phyloP scores from a whole-genome alignment of 2,329 filamentous ascomycete species.

The Diaporthe eres region DNA sequence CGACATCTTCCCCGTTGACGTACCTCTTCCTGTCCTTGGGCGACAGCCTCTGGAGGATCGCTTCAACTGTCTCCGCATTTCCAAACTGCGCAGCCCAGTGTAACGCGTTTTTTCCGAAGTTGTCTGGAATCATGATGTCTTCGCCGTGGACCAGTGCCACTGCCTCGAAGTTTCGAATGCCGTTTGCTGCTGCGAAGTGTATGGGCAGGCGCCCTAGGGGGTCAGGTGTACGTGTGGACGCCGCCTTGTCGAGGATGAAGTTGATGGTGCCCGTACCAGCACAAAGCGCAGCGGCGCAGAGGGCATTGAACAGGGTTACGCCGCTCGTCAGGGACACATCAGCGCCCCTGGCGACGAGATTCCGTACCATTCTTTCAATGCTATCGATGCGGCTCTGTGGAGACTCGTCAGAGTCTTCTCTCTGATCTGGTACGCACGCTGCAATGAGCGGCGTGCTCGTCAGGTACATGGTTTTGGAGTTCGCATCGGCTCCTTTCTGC shows the following conservation, averaged over 20 bases:
- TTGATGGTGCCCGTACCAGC: slow-evolving; percentile 3
- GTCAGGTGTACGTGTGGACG: background rate
- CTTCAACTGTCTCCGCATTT: background rate
- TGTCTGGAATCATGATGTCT: slow-evolving; percentile 9
- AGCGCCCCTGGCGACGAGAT: background rate
- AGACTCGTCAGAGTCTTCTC: too few species aligned
- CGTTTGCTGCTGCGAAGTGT: slow-evolving; percentile 14
- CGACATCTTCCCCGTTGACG: background rate
- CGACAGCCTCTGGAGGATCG: slow-evolving; percentile 10
- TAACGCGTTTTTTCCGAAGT: slow-evolving; percentile 1
- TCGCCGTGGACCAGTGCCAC: slow-evolving; percentile 1
- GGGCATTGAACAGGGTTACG: background rate
- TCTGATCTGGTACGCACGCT: background rate
- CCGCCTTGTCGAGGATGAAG: slow-evolving; percentile 8
- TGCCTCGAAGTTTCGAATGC: slow-evolving; percentile 21
- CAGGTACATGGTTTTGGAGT: background rate
- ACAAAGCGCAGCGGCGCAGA: background rate
- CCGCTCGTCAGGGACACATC: background rate
- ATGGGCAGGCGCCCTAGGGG: slow-evolving; percentile 18
- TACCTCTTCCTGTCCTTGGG: background rate
- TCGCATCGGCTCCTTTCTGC: background rate
- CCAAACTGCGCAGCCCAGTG: slow-evolving; percentile 22
- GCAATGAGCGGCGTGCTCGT: background rate
- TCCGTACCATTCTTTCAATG: background rate
- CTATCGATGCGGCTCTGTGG: background rate